Base-by-base conservation (phyloP, 192 early-diverging fungal species). In the Chytriomyces confervae region DNA sequence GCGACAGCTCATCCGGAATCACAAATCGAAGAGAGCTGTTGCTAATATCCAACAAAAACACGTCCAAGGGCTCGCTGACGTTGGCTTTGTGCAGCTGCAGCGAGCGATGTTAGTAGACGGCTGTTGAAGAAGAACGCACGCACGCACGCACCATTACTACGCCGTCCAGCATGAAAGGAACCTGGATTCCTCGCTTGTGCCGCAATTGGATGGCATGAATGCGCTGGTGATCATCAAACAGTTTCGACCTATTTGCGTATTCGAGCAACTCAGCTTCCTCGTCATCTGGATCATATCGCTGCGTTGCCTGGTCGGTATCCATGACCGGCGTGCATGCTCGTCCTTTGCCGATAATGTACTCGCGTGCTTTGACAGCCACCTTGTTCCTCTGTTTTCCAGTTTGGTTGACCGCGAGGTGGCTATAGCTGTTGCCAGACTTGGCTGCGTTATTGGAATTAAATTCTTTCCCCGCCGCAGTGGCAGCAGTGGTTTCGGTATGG, bases 1-100 rank as follows among this genome's bases (percentile, higher is more conserved):
- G 69, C 13, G 76, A 47, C 72, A 88, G 64, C 62, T 89, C 88
- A 62, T 87, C 85, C 27, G 88, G 83, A 65, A 89, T 81, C 36
- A 89, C 88, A 69, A 75, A 84, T 44, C 79, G 77, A 13, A 89
- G 80, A 8, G 78, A 50, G n/a, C 72, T 29, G 16, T 77, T 74
- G 6, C 80, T 61, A 7, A 86, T 62, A 71, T 89, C 82, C 2
- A 89, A 72, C 23, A 69, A 43, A 71, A 80, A 89, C 5, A 88
- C 88, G 72, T 84, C 70, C 1, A 82, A 72, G 7, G 88, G 88
- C 62, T 88, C 79, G 18, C 85, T 79, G 8, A 84, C 85, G 7
- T 78, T 79, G 5, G 84, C 83, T 53, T 79, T 78, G 57, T 84
- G 86, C 6, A 89, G 79, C 87, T 87, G 49, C 10, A 64, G 27